Evolutionary conservation across 805 yeast genomes (phyloP), one percentile per base, ranked within the genome.

Genomic region (Naumovozyma castellii): DNA sequence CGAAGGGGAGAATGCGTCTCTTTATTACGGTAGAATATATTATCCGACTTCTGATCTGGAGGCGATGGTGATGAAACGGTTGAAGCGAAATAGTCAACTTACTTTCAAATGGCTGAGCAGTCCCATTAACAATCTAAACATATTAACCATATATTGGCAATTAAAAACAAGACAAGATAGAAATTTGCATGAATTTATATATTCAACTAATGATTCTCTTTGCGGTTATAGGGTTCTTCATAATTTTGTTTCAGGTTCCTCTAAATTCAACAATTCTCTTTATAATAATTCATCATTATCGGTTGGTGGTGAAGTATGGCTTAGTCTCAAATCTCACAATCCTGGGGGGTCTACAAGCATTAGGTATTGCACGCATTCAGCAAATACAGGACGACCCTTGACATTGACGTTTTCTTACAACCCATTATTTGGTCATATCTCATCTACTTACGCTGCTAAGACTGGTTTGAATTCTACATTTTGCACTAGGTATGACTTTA

Each of bases 341-440:
- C 97, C 97, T 0, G 97, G 97, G 0, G 57, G 88, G 15, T 84
- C 95, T 0, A 75, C 94, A 1, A 90, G 94, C 0, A 58, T 86
- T 36, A 65, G 97, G 34, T 90, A 92, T 57, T 73, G 90, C 1
- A 84, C 96, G 0, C 80, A 84, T 45, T 78, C 95, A 0, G 78
- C 92, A 0, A 76, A 84, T 33, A 83, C 95, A 0, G 94, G 94
- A 3, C 82, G 85, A 46, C 98, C 98, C 0, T 63, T 88, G 46
- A 84, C 95, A 0, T 73, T 92, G 71, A 83, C 97, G 0, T 54
- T 90, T 31, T 80, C 95, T 0, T 71, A 81, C 42, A 92, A 92
- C 57, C 98, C 98, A 1, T 66, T 92, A 13, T 67, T 90, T 56
- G 98, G 98, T 2, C 88, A 87, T 48, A 62, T 92, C 2, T 80